Conservation (phyloP, 1,284 basidiomycete genomes). For the Cryptococcus depauperatus region DNA sequence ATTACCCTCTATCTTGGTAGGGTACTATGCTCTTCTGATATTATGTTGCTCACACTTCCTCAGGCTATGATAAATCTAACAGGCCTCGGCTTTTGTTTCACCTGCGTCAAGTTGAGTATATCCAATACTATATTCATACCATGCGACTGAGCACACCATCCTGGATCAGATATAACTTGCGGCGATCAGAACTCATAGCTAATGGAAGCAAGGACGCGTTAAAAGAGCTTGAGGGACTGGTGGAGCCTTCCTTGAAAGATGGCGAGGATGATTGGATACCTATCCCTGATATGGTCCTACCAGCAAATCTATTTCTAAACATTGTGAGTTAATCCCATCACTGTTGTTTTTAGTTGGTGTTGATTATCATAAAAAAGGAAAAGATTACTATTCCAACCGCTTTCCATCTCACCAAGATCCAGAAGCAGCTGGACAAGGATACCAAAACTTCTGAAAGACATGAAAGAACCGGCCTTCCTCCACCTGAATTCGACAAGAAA, state of each 20-base stretch:
- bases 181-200: constrained; percentile 4
- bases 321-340: neutral
- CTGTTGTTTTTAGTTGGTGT: too few relatives aligned
- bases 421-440: constrained; percentile 7
- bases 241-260: constrained; percentile 3
- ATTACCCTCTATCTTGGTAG: constrained; percentile 64
- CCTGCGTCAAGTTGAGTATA: constrained; percentile 72
- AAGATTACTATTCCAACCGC: constrained; percentile 5
- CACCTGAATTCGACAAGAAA: constrained; percentile 2
- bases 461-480: constrained; percentile 1
- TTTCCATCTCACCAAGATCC: constrained; percentile 3
- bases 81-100: constrained; percentile 62
- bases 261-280: constrained; percentile 18
- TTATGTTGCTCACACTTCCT: neutral
- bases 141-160: constrained; percentile 55
- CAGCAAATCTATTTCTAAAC: neutral
- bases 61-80: constrained; percentile 50
- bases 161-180: constrained; percentile 15
- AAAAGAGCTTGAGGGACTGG: neutral
- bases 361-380: too few relatives aligned
- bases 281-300: constrained; percentile 10
- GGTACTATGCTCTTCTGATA: constrained; percentile 51
- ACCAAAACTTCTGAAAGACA: constrained; percentile 5
- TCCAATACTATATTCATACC: constrained; percentile 71
- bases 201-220: constrained; percentile 1